These are phyloP conservation scores for Lecanicillium sp. DNA, from an alignment of 2,329 filamentous ascomycete species.

Conservation along the genomic window DNA sequence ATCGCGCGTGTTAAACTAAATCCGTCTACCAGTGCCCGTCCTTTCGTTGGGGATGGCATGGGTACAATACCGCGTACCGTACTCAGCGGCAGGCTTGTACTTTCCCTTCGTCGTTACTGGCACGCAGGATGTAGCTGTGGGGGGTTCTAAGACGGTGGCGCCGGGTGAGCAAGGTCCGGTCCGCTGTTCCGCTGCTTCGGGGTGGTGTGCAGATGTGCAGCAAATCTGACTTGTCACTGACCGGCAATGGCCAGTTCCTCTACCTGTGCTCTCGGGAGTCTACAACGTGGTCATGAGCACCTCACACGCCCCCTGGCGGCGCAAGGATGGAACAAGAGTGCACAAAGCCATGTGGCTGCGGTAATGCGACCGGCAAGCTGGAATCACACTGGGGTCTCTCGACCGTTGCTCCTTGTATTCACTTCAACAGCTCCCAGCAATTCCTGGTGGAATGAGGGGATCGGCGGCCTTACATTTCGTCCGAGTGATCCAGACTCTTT, in stretches of 20 bases:
- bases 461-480: background rate
- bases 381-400: background rate
- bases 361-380: background rate
- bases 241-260: background rate
- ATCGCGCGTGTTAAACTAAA: too few relatives aligned
- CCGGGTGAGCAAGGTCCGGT: constrained; percentile 11
- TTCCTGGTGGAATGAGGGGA: too few relatives aligned
- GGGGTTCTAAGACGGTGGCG: constrained; percentile 7
- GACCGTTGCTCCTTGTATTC: too few relatives aligned
- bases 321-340: background rate
- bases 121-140: background rate
- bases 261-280: too few relatives aligned
- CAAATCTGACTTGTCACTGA: constrained; percentile 8
- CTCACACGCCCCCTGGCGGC: background rate
- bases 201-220: constrained; percentile 9
- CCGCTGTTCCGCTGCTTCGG: constrained; percentile 7
- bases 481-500: background rate
- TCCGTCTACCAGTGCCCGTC: too few relatives aligned
- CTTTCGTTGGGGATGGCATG: too few relatives aligned
- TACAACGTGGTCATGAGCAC: too few relatives aligned
- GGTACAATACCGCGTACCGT: too few relatives aligned
- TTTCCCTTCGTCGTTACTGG: background rate
- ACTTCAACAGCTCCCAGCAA: too few relatives aligned
- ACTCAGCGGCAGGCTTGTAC: background rate
- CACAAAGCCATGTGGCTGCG: constrained; percentile 2